A percentile compares a stretch with the other conserved stretches of the same genome.
These are phyloP conservation scores for Yamadazyma dendronema DNA, from an alignment of 1,139 yeast species.

Conservation along the genomic window DNA sequence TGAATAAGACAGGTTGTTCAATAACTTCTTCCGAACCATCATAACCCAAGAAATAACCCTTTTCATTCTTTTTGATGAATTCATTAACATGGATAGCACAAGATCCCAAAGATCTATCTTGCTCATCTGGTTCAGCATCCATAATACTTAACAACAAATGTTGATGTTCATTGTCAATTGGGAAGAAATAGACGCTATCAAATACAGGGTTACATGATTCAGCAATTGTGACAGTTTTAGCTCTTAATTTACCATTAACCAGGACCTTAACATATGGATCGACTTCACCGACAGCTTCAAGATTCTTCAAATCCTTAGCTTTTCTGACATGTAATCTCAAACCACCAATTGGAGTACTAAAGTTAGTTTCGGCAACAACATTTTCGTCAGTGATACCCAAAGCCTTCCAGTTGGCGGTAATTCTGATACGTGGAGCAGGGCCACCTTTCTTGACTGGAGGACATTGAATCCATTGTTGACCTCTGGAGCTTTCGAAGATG, in stretches of 20 bases:
- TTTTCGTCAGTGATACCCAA: conserved; percentile 52
- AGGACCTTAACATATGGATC: conserved; percentile 69
- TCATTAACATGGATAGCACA: conserved; percentile 51
- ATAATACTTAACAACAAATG: conserved; percentile 54
- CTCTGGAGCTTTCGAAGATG: conserved; percentile 51
- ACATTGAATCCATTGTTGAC: conserved; percentile 50
- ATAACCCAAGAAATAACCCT: conserved; percentile 48
- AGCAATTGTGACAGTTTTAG: conserved; percentile 54
- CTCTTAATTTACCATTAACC: conserved; percentile 56
- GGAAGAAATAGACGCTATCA: conserved; percentile 58
- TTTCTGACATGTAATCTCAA: conserved; percentile 56
- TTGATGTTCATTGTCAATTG: conserved; percentile 62
- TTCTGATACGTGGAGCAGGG: conserved; percentile 48
- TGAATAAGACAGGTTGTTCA: conserved; percentile 45
- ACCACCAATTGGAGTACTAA: conserved; percentile 64
- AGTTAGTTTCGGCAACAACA: conserved; percentile 37
- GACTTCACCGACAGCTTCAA: conserved; percentile 65
- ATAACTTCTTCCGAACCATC: conserved; percentile 49
- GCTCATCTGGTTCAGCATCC: conserved; percentile 64
- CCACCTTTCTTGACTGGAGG: conserved; percentile 31
- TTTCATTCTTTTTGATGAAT: conserved; percentile 45
- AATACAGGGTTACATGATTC: conserved; percentile 56
- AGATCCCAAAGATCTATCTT: conserved; percentile 64
- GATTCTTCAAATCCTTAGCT: conserved; percentile 55
- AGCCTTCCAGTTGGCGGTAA: conserved; percentile 72